These are phyloP conservation scores for Coprinopsis marcescibilis DNA, from an alignment of 768 basidiomycete species.

Conservation along the genomic window DNA sequence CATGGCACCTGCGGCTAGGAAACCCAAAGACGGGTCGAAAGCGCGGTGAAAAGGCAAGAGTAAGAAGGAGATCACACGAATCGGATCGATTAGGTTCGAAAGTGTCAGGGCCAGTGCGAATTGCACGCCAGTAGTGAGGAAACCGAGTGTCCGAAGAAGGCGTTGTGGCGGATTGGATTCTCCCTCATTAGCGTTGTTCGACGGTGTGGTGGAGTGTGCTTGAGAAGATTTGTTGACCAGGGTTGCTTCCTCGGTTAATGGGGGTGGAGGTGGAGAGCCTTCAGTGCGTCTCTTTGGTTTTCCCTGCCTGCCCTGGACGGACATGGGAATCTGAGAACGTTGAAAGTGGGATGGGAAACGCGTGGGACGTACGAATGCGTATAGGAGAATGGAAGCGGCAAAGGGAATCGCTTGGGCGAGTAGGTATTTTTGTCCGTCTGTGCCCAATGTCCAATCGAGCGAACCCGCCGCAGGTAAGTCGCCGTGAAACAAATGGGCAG, in stretches of 20 bases:
- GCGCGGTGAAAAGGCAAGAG: conserved; percentile 40
- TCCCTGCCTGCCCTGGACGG: too few relatives aligned
- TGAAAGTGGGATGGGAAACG: neutral
- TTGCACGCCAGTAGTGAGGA: conserved; percentile 36
- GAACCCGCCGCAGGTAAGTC: conserved; percentile 24
- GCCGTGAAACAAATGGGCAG: conserved; percentile 34
- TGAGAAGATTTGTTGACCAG: conserved; percentile 1
- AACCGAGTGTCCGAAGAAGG: conserved; percentile 32
- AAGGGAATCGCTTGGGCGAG: conserved; percentile 36
- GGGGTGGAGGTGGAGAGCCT: neutral
- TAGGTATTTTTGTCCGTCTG: conserved; percentile 30
- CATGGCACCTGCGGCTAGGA: conserved; percentile 48
- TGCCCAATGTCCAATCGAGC: conserved; percentile 37
- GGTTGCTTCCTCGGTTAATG: neutral
- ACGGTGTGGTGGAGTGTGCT: conserved; percentile 4
- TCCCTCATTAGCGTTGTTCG: conserved; percentile 8
- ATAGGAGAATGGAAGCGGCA: conserved; percentile 23
- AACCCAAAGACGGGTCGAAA: conserved; percentile 54
- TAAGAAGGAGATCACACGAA: conserved; percentile 47
- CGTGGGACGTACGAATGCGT: conserved; percentile 18
- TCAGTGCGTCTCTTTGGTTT: neutral
- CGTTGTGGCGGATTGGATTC: conserved; percentile 13
- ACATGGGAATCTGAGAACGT: neutral
- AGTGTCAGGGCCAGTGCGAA: conserved; percentile 52
- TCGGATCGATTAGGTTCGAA: conserved; percentile 45